Percentiles rank a stretch among this genome's conserved stretches.
Evolutionary conservation across 768 basidiomycete species (phyloP).

Genomic region (Russula abietina): DNA sequence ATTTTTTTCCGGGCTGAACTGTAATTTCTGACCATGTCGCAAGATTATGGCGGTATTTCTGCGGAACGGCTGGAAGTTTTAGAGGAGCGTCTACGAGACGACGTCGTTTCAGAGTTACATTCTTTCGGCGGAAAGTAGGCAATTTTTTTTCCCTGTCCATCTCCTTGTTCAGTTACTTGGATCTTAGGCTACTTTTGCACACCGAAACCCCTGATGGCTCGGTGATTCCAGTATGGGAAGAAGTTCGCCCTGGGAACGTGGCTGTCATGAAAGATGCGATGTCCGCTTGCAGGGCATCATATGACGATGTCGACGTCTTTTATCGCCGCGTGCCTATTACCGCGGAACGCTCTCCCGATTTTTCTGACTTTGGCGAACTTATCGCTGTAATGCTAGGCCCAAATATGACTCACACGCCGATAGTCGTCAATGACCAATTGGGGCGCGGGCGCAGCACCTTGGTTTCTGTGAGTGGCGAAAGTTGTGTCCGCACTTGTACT

Average conservation of each 20-base stretch:
- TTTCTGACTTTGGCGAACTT: constrained; percentile 65
- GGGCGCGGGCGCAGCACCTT: constrained; percentile 88
- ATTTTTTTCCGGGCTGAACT: background rate
- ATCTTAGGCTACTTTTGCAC: constrained; percentile 70
- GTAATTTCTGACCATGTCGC: constrained; percentile 4
- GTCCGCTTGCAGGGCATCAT: constrained; percentile 44
- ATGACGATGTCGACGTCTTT: constrained; percentile 54
- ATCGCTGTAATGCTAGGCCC: constrained; percentile 72
- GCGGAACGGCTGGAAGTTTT: constrained; percentile 81
- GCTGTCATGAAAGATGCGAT: constrained; percentile 86
- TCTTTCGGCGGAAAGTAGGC: constrained; percentile 76
- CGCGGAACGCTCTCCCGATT: constrained; percentile 76
- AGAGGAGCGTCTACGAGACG: constrained; percentile 83
- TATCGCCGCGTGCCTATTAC: constrained; percentile 91
- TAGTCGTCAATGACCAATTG: constrained; percentile 94
- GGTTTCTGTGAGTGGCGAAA: constrained; percentile 56
- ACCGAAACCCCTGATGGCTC: constrained; percentile 83
- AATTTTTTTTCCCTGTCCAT: background rate
- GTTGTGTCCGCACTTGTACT: background rate
- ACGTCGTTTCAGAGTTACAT: constrained; percentile 77
- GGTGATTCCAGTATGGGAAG: constrained; percentile 93
- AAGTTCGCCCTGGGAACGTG: constrained; percentile 64
- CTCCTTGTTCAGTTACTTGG: background rate
- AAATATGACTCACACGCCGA: constrained; percentile 61
- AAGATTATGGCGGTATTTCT: constrained; percentile 94